phyloP scores from a whole-genome alignment of 768 basidiomycete genomes.

The Calocera viscosa region DNA sequence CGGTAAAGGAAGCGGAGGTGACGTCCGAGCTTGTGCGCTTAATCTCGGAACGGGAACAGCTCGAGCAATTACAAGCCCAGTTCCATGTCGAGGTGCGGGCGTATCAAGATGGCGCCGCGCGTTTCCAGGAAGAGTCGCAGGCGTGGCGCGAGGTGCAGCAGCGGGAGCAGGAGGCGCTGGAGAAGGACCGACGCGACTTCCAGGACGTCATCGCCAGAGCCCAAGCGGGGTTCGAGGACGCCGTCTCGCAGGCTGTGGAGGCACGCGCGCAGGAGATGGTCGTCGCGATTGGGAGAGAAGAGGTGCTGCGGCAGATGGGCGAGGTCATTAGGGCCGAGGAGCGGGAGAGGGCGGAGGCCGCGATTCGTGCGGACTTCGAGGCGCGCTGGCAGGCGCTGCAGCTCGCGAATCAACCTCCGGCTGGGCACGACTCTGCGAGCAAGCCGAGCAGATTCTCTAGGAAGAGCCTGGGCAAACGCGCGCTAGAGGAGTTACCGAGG shows the following conservation, averaged over 20 bases:
- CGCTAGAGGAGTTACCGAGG: not conserved
- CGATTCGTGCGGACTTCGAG: not conserved
- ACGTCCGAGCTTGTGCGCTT: conserved; percentile 36
- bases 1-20: conserved; percentile 45
- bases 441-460: not conserved
- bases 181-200: conserved; percentile 4
- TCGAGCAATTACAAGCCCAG: not conserved
- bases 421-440: not conserved
- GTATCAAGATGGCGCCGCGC: not conserved
- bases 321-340: not conserved
- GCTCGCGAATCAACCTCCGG: not conserved
- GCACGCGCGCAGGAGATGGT: conserved; percentile 4
- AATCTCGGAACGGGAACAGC: not conserved
- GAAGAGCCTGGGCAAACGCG: conserved; percentile 1
- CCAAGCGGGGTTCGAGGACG: not conserved
- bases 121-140: not conserved
- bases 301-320: conserved; percentile 5
- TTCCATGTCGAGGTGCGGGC: conserved; percentile 2
- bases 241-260: conserved; percentile 5
- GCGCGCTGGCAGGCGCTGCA: not conserved
- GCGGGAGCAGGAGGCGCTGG: not conserved
- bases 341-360: not conserved
- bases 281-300: not conserved
- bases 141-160: not conserved
- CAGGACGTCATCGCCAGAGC: conserved; percentile 1